Evolutionary conservation across 345 rosid species (phyloP), one percentile per base, ranked within the genome.

Genomic region (Ceriops zippeliana): DNA sequence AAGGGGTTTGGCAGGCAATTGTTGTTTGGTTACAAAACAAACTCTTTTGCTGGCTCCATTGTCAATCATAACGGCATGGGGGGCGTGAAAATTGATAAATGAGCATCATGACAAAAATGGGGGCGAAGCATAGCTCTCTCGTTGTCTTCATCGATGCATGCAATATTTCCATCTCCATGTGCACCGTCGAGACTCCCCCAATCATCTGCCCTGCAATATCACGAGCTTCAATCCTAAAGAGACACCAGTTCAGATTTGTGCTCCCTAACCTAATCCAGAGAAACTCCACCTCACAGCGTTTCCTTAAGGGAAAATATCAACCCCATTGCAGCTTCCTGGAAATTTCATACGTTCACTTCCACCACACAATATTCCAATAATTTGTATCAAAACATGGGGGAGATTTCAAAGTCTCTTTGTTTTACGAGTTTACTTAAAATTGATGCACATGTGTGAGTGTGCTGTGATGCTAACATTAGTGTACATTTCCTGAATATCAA

Each of bases 101-200:
- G 0, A 4, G 35, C 35, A 34, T 34, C 28, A 2, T 13, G 30
- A 34, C 35, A 34, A 34, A 34, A 34, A 6, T 34, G 9, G 3
- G 20, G n/a, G 38, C 52, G 13, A 52, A 15, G 21, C 30, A 52
- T 11, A 28, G 17, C 22, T 56, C 26, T 24, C 17, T 2, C 28
- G 24, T 24, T 37, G 35, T 67, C 26, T 67, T 56, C 37, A 67
- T 38, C 62, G 38, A 67, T 38, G 2, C 11, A 67, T 17, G 35
- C 51, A 7, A 7, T 42, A 42, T 15, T 42, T 42, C 49, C 49
- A 13, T 42, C 49, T 11, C 49, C 49, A 42, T 42, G 49, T 42
- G 49, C 49, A 42, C 49, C 49, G 19, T 42, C 49, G 19, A 42
- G 49, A 3, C 17, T 16, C 24, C 20, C 42, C 7, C 1, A 60